Conservation (phyloP, 352 stramenopile genomes). For the Globisporangium nagaii region DNA sequence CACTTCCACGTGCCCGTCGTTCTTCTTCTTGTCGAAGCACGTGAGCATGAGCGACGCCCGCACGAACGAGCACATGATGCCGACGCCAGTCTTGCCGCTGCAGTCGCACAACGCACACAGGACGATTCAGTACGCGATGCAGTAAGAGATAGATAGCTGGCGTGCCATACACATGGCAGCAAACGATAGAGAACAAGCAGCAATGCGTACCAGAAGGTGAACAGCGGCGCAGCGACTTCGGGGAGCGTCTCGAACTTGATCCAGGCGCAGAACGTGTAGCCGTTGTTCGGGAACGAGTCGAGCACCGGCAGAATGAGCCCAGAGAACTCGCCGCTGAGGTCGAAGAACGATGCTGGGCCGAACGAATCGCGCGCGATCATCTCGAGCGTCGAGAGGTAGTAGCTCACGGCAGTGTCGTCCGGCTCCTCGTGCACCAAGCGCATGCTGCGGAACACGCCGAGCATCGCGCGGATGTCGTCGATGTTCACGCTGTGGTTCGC, state of each 20-base stretch:
- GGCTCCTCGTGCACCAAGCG: conserved; percentile 64
- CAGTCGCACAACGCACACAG: not conserved
- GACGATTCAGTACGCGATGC: conserved; percentile 2
- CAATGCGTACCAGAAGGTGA: conserved; percentile 59
- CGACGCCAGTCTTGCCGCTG: conserved; percentile 66
- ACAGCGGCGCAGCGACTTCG: conserved; percentile 64
- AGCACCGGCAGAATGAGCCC: conserved; percentile 63
- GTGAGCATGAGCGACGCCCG: conserved; percentile 72
- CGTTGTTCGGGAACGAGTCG: conserved; percentile 70
- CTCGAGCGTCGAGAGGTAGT: conserved; percentile 77
- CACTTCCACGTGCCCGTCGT: conserved; percentile 76
- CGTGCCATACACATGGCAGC: not conserved
- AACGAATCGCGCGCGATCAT: conserved; percentile 84
- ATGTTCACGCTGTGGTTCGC: conserved; percentile 73
- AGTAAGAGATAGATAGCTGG: not conserved
- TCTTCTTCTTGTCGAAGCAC: conserved; percentile 84
- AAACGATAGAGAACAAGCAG: not conserved
- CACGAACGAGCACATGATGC: conserved; percentile 75
- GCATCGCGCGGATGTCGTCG: conserved; percentile 79
- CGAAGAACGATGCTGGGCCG: conserved; percentile 76
- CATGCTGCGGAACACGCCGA: conserved; percentile 66
- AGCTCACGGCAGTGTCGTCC: conserved; percentile 66
- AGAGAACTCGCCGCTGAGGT: conserved; percentile 74
- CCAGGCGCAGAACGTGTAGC: conserved; percentile 83
- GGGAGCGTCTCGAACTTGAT: conserved; percentile 80